phyloP scores from a whole-genome alignment of 768 basidiomycete species.

The Tulasnella sp. region DNA sequence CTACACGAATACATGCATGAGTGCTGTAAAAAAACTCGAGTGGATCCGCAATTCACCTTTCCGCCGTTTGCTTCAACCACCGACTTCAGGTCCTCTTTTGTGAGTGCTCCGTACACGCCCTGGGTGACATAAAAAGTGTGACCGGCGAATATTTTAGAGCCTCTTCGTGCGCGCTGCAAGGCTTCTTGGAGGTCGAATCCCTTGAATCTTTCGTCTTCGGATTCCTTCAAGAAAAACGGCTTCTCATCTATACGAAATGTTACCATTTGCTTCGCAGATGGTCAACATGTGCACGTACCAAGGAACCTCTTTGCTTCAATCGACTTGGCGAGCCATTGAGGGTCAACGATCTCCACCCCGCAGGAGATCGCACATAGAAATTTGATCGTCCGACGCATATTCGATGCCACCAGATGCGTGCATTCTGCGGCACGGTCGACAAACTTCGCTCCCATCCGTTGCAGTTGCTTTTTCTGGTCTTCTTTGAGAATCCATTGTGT shows the following conservation, averaged over 20 bases:
- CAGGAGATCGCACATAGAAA: conserved; percentile 64
- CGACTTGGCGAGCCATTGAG: conserved; percentile 56
- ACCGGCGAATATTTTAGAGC: conserved; percentile 43
- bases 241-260: conserved; percentile 35
- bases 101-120: conserved; percentile 44
- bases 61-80: conserved; percentile 63
- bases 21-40: not conserved
- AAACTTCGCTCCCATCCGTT: conserved; percentile 52
- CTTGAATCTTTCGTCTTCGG: conserved; percentile 51
- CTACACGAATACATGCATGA: conserved; percentile 34
- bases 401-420: conserved; percentile 63
- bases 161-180: conserved; percentile 42
- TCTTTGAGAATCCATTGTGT: not conserved
- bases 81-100: conserved; percentile 46
- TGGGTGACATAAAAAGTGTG: conserved; percentile 66
- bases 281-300: conserved; percentile 36
- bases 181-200: conserved; percentile 50
- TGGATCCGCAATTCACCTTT: conserved; percentile 34
- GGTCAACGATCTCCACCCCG: conserved; percentile 48
- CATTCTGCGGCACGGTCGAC: conserved; percentile 51
- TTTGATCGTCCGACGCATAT: conserved; percentile 74
- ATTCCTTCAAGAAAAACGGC: conserved; percentile 48
- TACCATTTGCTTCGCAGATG: not conserved
- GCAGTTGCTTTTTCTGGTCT: conserved; percentile 36
- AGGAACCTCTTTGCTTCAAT: conserved; percentile 45